Base-by-base conservation (phyloP, 2,329 filamentous ascomycete genomes). In the Conoideocrella luteorostrata region DNA sequence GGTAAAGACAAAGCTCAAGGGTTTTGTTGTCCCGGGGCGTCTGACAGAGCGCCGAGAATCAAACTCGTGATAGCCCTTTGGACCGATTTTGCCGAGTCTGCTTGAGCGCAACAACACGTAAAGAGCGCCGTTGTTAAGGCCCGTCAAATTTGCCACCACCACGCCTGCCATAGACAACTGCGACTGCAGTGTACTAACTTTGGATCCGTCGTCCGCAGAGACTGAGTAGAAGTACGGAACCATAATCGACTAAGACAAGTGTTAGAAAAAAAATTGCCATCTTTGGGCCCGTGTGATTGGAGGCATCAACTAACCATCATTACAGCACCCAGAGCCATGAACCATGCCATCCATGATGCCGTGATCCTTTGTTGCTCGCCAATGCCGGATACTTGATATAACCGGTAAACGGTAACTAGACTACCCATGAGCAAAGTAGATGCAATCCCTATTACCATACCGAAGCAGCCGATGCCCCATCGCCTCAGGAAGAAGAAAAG, bases 271-370 rank as follows among this genome's bases (percentile, higher is more conserved):
- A 26, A 32, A 43, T 22, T 18, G n/a, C 11, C 34, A 22, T 9
- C 12, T 36, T 11, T 12, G 7, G 17, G 7, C n/a, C n/a, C 22
- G 4, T 5, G 36, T n/a, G 30, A 26, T 26, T 38, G 36, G 5
- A n/a, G n/a, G n/a, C n/a, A 10, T n/a, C 28, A 11, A 65, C 75
- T 63, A 54, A 84, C 81, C 57, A 73, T 78, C 43, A 72, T 78
- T 39, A 76, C 60, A 43, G 79, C 64, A 13, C 71, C 77, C 41
- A 83, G 58, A 2, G 72, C 60, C 49, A 84, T 66, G 56, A 82
- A 86, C 57, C 83, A 86, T 10, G 84, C 77, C 78, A 86, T 85
- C 47, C 79, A 71, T 6, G 82, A 85, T 4, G 82, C 82, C 26
- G 77, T 70, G 45, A 80, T 72, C 37, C 82, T 69, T 58, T 86